Percentiles rank a stretch among this genome's conserved stretches.
Conservation (phyloP, 306 rosid species). For the Betula pendula region DNA sequence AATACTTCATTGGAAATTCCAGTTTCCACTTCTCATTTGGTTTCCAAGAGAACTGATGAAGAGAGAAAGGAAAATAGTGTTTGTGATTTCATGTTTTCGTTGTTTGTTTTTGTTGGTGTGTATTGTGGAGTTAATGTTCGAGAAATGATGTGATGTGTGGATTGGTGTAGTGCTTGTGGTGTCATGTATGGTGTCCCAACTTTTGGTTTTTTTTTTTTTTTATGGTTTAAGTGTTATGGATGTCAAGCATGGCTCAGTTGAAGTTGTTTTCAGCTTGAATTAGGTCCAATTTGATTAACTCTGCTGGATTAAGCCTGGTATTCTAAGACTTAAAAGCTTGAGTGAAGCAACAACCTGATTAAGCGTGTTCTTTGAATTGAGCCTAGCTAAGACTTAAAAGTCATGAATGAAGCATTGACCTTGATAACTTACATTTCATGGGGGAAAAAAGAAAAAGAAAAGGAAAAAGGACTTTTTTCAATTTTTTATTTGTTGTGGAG, state of each 20-base stretch:
- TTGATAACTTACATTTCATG: too few relatives aligned
- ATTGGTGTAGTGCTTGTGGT: not conserved
- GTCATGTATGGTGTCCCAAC: not conserved
- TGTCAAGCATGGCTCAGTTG: not conserved
- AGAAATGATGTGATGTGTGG: not conserved
- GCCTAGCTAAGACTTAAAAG: too few relatives aligned
- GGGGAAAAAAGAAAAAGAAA: too few relatives aligned
- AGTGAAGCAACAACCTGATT: not conserved
- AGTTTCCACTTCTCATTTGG: constrained; percentile 11
- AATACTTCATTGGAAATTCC: too few relatives aligned
- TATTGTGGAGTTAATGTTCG: not conserved
- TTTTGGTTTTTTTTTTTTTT: not conserved
- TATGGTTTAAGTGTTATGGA: not conserved
- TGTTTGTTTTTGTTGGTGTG: not conserved
- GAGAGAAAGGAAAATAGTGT: not conserved
- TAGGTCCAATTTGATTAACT: not conserved
- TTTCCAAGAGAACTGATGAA: not conserved
- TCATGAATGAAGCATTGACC: too few relatives aligned
- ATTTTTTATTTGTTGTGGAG: not conserved
- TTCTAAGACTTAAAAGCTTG: not conserved
- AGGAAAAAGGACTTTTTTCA: too few relatives aligned
- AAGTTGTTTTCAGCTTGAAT: not conserved
- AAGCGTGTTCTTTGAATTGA: not conserved
- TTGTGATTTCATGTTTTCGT: not conserved
- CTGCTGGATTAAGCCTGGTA: not conserved